A percentile compares a stretch with the other conserved stretches of the same genome.
These are phyloP conservation scores for Eucalyptus tenuipes DNA, from an alignment of 345 rosid genomes.

Conservation along the genomic window DNA sequence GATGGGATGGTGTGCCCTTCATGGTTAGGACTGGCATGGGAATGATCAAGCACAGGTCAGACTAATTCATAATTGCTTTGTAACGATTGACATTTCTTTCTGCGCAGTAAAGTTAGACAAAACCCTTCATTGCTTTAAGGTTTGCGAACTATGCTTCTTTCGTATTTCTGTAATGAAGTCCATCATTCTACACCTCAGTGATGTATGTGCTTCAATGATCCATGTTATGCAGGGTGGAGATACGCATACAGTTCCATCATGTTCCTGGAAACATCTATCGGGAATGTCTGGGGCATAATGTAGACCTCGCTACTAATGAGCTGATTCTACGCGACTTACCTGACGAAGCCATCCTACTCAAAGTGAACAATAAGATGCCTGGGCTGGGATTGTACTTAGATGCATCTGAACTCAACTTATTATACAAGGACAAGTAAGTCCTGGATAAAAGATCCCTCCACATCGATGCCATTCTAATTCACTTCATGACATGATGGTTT, in stretches of 20 bases:
- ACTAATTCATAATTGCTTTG: neutral
- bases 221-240: slow-evolving; percentile 44
- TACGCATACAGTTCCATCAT: slow-evolving; percentile 50
- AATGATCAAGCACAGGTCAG: slow-evolving; percentile 62
- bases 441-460: neutral
- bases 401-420: slow-evolving; percentile 69
- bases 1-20: slow-evolving; percentile 87
- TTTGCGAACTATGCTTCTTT: neutral
- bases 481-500: neutral
- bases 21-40: slow-evolving; percentile 59
- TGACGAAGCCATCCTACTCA: slow-evolving; percentile 64
- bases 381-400: slow-evolving; percentile 66
- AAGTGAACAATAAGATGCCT: slow-evolving; percentile 60
- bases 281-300: slow-evolving; percentile 36
- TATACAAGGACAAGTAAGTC: slow-evolving; percentile 58
- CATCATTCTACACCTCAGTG: neutral
- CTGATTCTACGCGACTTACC: slow-evolving; percentile 55
- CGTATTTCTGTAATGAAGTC: neutral
- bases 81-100: neutral
- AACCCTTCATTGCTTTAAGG: neutral
- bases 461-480: neutral
- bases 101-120: neutral
- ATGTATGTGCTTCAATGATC: neutral
- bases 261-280: slow-evolving; percentile 65
- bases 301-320: slow-evolving; percentile 46